These are phyloP conservation scores for Nakazawaea populi DNA, from an alignment of 805 yeast species.

Conservation along the genomic window DNA sequence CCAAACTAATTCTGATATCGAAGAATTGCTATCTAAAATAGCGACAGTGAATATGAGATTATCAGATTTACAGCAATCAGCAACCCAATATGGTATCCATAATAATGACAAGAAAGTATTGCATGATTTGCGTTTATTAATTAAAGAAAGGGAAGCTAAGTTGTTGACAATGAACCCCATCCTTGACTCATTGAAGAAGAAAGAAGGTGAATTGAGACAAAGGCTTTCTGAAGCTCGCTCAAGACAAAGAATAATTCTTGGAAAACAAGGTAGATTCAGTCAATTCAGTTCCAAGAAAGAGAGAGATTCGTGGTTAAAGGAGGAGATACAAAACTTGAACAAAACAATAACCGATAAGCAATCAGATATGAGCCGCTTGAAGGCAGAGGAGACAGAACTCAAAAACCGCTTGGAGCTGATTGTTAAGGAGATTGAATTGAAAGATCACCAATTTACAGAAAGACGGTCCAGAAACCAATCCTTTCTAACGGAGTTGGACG, in stretches of 20 bases:
- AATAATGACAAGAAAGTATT: constrained; percentile 19
- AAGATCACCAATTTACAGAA: constrained; percentile 33
- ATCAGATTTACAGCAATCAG: constrained; percentile 34
- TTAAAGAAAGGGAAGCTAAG: constrained; percentile 30
- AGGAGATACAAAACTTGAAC: constrained; percentile 38
- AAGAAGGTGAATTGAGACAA: constrained; percentile 46
- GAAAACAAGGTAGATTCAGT: constrained; percentile 66
- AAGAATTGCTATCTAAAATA: constrained; percentile 40
- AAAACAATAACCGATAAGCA: constrained; percentile 14
- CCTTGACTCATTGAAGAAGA: constrained; percentile 28
- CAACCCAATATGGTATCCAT: constrained; percentile 24
- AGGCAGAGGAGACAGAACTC: constrained; percentile 12
- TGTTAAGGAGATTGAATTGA: constrained; percentile 24
- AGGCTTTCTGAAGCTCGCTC: constrained; percentile 20
- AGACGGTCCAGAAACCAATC: constrained; percentile 17
- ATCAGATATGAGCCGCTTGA: constrained; percentile 5
- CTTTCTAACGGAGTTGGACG: constrained; percentile 20
- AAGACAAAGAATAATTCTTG: constrained; percentile 52
- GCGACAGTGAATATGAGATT: constrained; percentile 45
- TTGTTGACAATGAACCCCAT: constrained; percentile 34
- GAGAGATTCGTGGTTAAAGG: constrained; percentile 61
- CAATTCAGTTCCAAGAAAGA: constrained; percentile 50
- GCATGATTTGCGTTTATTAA: constrained; percentile 19
- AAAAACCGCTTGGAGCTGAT: constrained; percentile 13
- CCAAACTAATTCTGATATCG: constrained; percentile 44